Conservation (phyloP, 164 flowering plant genomes). For the Protea cynaroides region DNA sequence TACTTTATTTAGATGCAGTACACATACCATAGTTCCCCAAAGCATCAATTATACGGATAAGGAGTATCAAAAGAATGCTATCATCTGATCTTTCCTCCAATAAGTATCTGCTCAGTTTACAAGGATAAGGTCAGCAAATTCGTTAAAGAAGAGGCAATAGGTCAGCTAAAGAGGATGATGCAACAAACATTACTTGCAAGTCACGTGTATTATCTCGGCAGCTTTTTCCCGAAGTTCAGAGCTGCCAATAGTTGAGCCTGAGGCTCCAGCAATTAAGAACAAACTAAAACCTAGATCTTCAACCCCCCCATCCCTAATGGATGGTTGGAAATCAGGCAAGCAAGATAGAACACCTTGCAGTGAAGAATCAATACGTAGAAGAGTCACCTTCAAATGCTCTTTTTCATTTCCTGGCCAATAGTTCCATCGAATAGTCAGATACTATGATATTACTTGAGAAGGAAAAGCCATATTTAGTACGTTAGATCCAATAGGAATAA, state of each 20-base stretch:
- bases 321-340: slow-evolving; percentile 87
- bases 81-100: slow-evolving; percentile 92
- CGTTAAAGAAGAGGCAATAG: neutral
- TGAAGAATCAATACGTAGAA: slow-evolving; percentile 81
- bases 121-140: slow-evolving; percentile 16
- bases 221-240: slow-evolving; percentile 73
- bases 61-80: slow-evolving; percentile 82
- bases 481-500: neutral
- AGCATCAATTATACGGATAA: slow-evolving; percentile 87
- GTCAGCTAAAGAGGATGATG: neutral
- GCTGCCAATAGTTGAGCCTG: slow-evolving; percentile 84
- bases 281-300: slow-evolving; percentile 30
- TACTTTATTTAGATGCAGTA: slow-evolving; percentile 1
- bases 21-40: slow-evolving; percentile 83
- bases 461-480: neutral
- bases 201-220: slow-evolving; percentile 65
- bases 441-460: neutral
- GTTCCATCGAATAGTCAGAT: slow-evolving; percentile 16
- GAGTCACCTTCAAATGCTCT: slow-evolving; percentile 95
- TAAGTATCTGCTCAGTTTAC: slow-evolving; percentile 53
- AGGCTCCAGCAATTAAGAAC: slow-evolving; percentile 82
- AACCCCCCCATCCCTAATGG: slow-evolving; percentile 35
- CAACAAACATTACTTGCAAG: slow-evolving; percentile 68
- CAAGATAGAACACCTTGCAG: slow-evolving; percentile 95
- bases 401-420: slow-evolving; percentile 66